A percentile compares a stretch with the other conserved stretches of the same genome.
Conservation (phyloP, 352 stramenopile genomes). For the Aphanomyces astaci region DNA sequence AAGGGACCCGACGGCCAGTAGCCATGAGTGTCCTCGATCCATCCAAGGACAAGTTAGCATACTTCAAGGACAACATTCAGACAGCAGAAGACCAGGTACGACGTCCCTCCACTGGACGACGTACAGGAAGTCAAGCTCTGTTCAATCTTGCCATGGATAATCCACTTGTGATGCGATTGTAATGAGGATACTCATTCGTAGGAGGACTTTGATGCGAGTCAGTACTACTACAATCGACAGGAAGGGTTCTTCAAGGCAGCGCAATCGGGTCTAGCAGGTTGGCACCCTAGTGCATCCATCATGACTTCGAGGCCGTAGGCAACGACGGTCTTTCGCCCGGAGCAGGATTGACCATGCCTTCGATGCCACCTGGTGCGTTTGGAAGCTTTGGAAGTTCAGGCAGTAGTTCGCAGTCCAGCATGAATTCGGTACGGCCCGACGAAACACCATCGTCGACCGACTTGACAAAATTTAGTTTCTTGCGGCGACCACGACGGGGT, state of each 20-base stretch:
- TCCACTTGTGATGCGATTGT: too few relatives aligned
- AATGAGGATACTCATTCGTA: constrained; percentile 14
- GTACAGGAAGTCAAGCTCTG: neutral
- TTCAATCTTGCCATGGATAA: too few relatives aligned
- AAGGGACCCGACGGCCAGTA: neutral
- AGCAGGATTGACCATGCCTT: neutral
- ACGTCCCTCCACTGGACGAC: neutral
- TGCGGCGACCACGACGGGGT: constrained; percentile 4
- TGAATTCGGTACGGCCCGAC: constrained; percentile 7
- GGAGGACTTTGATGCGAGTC: constrained; percentile 80
- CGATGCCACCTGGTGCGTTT: constrained; percentile 1
- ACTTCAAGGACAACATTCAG: constrained; percentile 88
- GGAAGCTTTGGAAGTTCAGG: neutral
- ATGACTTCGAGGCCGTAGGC: neutral
- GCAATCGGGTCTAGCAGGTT: neutral
- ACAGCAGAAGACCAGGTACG: constrained; percentile 77
- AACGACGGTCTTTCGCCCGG: neutral
- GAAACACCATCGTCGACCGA: neutral
- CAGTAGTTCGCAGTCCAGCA: neutral
- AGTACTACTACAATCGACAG: constrained; percentile 84
- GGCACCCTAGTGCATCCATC: neutral
- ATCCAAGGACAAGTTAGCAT: constrained; percentile 83
- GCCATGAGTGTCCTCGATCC: constrained; percentile 41
- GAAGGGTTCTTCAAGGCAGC: constrained; percentile 28
- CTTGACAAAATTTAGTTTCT: neutral